Conservation (phyloP, 2,329 filamentous ascomycete genomes). For the Epichloe typhina region DNA sequence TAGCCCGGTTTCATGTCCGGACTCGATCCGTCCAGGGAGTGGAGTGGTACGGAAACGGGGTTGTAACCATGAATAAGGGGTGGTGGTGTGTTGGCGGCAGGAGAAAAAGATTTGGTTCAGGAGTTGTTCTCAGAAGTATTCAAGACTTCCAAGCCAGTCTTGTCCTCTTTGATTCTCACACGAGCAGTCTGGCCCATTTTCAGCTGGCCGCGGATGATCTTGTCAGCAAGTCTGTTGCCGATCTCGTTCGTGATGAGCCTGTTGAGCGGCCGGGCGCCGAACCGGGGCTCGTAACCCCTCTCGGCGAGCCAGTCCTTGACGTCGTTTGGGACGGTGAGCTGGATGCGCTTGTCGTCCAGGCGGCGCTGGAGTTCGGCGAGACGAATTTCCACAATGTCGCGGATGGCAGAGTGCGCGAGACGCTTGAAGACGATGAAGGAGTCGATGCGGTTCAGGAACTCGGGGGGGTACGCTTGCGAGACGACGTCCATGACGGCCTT, state of each 20-base stretch:
- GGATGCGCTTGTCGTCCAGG: conserved; percentile 76
- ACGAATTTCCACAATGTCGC: conserved; percentile 89
- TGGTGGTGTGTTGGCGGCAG: too few species aligned
- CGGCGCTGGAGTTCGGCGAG: conserved; percentile 71
- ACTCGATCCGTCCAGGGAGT: background rate
- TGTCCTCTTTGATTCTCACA: conserved; percentile 54
- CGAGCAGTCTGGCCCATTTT: conserved; percentile 60
- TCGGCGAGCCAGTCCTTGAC: conserved; percentile 82
- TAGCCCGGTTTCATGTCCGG: background rate
- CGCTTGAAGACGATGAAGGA: conserved; percentile 95
- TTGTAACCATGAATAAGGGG: too few species aligned
- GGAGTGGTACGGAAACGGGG: too few species aligned
- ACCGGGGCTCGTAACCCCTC: conserved; percentile 80
- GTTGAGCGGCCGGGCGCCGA: conserved; percentile 83
- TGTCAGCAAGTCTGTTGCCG: conserved; percentile 75
- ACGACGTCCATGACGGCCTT: conserved; percentile 83
- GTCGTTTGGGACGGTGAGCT: conserved; percentile 53
- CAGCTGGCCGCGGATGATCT: conserved; percentile 77
- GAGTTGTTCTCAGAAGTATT: conserved; percentile 8
- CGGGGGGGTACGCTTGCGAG: conserved; percentile 60
- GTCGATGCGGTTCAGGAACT: conserved; percentile 93
- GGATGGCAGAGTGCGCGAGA: conserved; percentile 61
- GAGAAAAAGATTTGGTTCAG: background rate
- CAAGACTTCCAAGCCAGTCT: conserved; percentile 40
- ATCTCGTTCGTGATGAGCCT: conserved; percentile 83